Evolutionary conservation across 2,329 filamentous ascomycete species (phyloP).

Genomic region (Xylariaceae sp.): DNA sequence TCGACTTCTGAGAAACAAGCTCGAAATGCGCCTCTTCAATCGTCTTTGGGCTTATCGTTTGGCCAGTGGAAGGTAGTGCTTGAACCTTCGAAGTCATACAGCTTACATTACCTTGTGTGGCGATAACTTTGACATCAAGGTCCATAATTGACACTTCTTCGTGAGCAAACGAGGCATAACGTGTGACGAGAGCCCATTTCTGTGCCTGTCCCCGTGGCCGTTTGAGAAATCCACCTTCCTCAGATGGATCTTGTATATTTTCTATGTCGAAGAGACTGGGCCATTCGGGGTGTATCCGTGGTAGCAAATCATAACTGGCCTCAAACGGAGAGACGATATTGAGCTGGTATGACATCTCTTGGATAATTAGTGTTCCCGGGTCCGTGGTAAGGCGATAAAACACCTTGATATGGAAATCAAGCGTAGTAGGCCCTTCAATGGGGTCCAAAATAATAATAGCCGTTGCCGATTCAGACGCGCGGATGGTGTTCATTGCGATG

Average conservation of each 20-base stretch:
- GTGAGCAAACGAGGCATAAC: constrained; percentile 77
- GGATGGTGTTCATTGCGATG: constrained; percentile 54
- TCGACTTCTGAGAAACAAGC: constrained; percentile 75
- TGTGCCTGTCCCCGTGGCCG: constrained; percentile 71
- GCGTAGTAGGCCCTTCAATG: constrained; percentile 57
- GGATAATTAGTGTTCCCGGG: constrained; percentile 78
- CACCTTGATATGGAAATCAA: constrained; percentile 74
- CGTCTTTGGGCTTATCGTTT: constrained; percentile 66
- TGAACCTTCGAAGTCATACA: constrained; percentile 56
- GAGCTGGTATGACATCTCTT: constrained; percentile 71
- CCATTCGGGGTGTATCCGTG: constrained; percentile 82
- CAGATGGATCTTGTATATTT: constrained; percentile 46
- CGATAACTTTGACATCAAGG: constrained; percentile 66
- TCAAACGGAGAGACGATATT: constrained; percentile 85
- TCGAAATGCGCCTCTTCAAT: constrained; percentile 76
- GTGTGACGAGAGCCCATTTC: constrained; percentile 77
- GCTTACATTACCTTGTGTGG: constrained; percentile 65
- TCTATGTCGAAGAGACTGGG: constrained; percentile 81
- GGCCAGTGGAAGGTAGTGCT: constrained; percentile 48
- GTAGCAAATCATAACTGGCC: constrained; percentile 85
- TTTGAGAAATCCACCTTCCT: constrained; percentile 39
- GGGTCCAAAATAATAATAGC: constrained; percentile 58
- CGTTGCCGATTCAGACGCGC: constrained; percentile 49
- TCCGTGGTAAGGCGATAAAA: constrained; percentile 83
- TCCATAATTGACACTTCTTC: constrained; percentile 70